These are phyloP conservation scores for Leccinum obscurum DNA, from an alignment of 768 basidiomycete species.

Conservation along the genomic window DNA sequence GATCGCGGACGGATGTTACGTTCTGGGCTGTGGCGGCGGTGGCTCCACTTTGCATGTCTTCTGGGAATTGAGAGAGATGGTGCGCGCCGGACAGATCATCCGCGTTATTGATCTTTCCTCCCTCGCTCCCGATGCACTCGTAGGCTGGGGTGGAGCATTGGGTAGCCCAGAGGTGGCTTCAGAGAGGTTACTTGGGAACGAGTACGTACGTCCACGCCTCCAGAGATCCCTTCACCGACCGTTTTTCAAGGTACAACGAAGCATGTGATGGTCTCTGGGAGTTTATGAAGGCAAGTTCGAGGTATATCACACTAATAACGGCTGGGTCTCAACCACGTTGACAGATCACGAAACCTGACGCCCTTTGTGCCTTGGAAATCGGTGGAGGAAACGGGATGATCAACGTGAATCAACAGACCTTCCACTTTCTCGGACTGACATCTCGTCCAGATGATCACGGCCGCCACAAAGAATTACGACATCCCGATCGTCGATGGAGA, in stretches of 20 bases:
- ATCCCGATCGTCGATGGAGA: slow-evolving; percentile 46
- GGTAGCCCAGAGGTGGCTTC: slow-evolving; percentile 42
- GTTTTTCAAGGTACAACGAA: slow-evolving; percentile 32
- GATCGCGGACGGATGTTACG: slow-evolving; percentile 62
- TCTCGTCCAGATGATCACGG: slow-evolving; percentile 35
- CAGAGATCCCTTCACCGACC: neutral
- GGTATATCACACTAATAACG: neutral
- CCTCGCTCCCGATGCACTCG: slow-evolving; percentile 42
- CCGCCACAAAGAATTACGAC: slow-evolving; percentile 35
- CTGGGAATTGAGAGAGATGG: slow-evolving; percentile 50
- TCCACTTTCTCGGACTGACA: slow-evolving; percentile 10
- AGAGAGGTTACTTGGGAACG: slow-evolving; percentile 39
- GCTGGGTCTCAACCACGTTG: slow-evolving; percentile 1
- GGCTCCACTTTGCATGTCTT: slow-evolving; percentile 56
- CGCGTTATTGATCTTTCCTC: slow-evolving; percentile 46
- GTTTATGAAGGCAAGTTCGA: slow-evolving; percentile 25
- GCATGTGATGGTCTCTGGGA: slow-evolving; percentile 32
- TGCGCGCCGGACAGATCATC: slow-evolving; percentile 48
- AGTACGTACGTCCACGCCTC: slow-evolving; percentile 24
- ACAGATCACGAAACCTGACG: slow-evolving; percentile 36
- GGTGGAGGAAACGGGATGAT: slow-evolving; percentile 48
- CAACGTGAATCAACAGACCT: slow-evolving; percentile 29
- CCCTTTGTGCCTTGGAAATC: slow-evolving; percentile 40
- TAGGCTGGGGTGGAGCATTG: slow-evolving; percentile 44
- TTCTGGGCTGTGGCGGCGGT: slow-evolving; percentile 65